Evolutionary conservation across 192 early-diverging fungal species (phyloP), one percentile per base, ranked within the genome.

Genomic region (Coemansia sp.): DNA sequence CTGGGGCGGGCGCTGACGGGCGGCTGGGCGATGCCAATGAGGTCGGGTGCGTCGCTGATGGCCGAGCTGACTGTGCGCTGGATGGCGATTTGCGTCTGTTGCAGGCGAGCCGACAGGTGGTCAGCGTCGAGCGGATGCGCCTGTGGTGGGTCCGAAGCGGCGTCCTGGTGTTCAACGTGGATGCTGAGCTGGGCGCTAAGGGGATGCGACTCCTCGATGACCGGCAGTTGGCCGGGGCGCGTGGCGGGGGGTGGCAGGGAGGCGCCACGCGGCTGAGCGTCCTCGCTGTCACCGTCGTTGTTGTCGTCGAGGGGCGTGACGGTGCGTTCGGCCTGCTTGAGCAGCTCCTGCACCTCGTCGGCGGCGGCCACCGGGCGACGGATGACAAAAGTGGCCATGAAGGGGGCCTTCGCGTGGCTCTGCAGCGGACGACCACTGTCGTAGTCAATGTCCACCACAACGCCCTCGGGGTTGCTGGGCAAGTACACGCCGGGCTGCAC

Each of bases 321-420:
- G 1, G 74, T 78, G 33, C 62, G 61, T n/a, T 78, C 74, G 0
- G 68, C 67, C 46, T 62, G 42, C 42, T 67, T 62, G 41, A 74
- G 56, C 47, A 79, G 61, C 62, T 79, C 84, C 73, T 78, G 75
- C 33, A 84, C 67, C 25, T 86, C 78, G n/a, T 86, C 87, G 5
- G 83, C 82, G 37, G 78, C 80, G 37, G 73, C 74, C 9, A 55
- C 65, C 7, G 79, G 81, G 70, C 84, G 85, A 48, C 87, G 81
- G 25, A 97, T 85, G 59, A 94, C 82, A 76, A 99, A 99, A 1
- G 95, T 95, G 21, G 95, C 95, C 93, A 99, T 93, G 71, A 98
- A 99, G 22, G 97, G 97, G 2, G 97, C 95, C 81, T 99, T 99
- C 44, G 97, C 97, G 62, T 99, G 97, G 50, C 85, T 88, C 76